Conservation (phyloP, 164 flowering plant genomes). For the Sextonia rubra region DNA sequence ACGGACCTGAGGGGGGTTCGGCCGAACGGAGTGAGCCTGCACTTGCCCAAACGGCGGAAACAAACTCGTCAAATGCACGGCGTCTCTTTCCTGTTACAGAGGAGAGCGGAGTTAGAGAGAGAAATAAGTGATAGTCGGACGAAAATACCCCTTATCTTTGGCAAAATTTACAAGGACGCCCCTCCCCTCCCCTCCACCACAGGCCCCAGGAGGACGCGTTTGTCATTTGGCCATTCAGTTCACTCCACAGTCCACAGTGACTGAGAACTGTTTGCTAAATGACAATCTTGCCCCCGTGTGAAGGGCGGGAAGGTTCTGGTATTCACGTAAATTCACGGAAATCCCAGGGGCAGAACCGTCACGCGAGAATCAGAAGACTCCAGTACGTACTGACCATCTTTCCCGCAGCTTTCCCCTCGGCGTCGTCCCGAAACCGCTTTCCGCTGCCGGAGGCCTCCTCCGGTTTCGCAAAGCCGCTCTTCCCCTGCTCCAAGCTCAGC, state of each 20-base stretch:
- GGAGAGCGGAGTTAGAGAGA: background rate
- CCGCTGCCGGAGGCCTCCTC: constrained; percentile 65
- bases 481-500: constrained; percentile 79
- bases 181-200: background rate
- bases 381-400: constrained; percentile 47
- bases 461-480: constrained; percentile 45
- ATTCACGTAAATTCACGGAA: background rate
- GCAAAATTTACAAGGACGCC: constrained; percentile 4
- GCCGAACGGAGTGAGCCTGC: constrained; percentile 46
- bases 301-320: too few relatives aligned
- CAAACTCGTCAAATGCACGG: constrained; percentile 28
- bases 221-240: background rate
- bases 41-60: constrained; percentile 61
- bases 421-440: constrained; percentile 53
- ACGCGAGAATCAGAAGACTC: background rate
- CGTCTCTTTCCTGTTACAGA: constrained; percentile 24
- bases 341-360: background rate
- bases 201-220: background rate
- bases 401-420: constrained; percentile 40
- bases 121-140: background rate
- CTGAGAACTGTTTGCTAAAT: background rate
- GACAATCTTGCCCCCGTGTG: background rate
- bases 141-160: background rate
- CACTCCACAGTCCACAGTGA: background rate
- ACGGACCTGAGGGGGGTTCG: constrained; percentile 39